Evolutionary conservation across 1,139 yeast species (phyloP).

Genomic region (Protomyces inouyei): DNA sequence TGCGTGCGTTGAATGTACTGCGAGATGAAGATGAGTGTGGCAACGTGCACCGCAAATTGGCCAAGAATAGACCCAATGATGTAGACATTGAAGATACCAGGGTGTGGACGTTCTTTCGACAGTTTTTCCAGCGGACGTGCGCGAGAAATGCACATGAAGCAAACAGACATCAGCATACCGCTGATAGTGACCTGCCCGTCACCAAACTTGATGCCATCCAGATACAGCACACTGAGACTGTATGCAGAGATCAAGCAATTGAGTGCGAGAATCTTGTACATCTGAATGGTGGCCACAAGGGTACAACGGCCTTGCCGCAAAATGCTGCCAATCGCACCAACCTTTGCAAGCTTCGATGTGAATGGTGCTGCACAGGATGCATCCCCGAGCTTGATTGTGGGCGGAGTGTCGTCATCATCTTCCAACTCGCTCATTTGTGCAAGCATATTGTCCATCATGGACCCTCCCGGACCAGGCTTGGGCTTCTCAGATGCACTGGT

Average conservation of each 20-base stretch:
- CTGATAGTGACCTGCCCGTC: slow-evolving; percentile 95
- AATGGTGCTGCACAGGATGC: slow-evolving; percentile 99
- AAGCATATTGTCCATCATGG: slow-evolving; percentile 64
- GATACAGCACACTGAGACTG: slow-evolving; percentile 83
- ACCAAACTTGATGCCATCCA: slow-evolving; percentile 97
- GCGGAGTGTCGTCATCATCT: slow-evolving; percentile 78
- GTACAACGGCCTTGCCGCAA: slow-evolving; percentile 99
- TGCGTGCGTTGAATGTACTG: slow-evolving; percentile 77
- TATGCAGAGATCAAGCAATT: slow-evolving; percentile 96
- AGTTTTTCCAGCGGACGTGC: slow-evolving; percentile 86
- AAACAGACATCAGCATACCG: slow-evolving; percentile 83
- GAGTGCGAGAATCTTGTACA: slow-evolving; percentile 95
- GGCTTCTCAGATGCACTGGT: slow-evolving; percentile 36
- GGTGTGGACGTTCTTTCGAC: slow-evolving; percentile 94
- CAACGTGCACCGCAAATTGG: slow-evolving; percentile 89
- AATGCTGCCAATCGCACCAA: slow-evolving; percentile 85
- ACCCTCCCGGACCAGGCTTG: slow-evolving; percentile 41
- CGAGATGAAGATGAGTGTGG: slow-evolving; percentile 75
- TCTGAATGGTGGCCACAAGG: slow-evolving; percentile 91
- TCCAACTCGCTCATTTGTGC: slow-evolving; percentile 54
- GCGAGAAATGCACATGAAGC: slow-evolving; percentile 91
- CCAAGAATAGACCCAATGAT: slow-evolving; percentile 97
- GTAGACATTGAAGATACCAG: slow-evolving; percentile 89
- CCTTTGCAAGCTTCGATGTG: slow-evolving; percentile 89
- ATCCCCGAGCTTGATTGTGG: slow-evolving; percentile 90